Evolutionary conservation across 2,329 filamentous ascomycete species (phyloP).

Genomic region (Colletotrichum siamense): DNA sequence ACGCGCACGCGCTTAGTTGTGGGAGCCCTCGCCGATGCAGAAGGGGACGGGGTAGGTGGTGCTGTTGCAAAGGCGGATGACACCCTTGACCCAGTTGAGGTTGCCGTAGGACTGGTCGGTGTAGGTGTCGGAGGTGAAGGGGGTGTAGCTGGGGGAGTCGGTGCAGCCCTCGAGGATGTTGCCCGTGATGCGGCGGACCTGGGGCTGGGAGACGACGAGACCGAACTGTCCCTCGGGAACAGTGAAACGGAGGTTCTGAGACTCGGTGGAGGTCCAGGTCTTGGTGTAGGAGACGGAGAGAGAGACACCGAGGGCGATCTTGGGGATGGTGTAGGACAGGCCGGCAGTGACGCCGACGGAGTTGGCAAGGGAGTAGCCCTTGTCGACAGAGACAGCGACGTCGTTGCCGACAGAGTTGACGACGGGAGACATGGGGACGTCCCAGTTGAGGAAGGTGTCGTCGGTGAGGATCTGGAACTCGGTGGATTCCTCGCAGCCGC

Average conservation of each 20-base stretch:
- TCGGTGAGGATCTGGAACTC: slow-evolving; percentile 29
- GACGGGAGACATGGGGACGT: slow-evolving; percentile 40
- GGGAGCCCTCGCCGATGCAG: slow-evolving; percentile 38
- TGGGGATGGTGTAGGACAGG: slow-evolving; percentile 25
- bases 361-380: slow-evolving; percentile 40
- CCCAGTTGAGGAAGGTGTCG: slow-evolving; percentile 41
- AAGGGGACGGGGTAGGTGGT: slow-evolving; percentile 39
- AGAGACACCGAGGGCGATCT: slow-evolving; percentile 28
- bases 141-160: slow-evolving; percentile 28
- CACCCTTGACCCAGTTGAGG: slow-evolving; percentile 44
- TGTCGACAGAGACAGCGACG: slow-evolving; percentile 32
- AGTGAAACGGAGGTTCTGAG: slow-evolving; percentile 32
- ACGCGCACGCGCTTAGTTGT: background rate
- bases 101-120: slow-evolving; percentile 32
- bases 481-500: slow-evolving; percentile 24
- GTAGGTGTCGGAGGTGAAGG: slow-evolving; percentile 41
- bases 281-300: slow-evolving; percentile 26
- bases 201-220: slow-evolving; percentile 42
- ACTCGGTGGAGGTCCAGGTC: slow-evolving; percentile 37
- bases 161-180: slow-evolving; percentile 38
- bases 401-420: slow-evolving; percentile 31
- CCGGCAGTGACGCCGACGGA: slow-evolving; percentile 29
- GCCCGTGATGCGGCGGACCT: slow-evolving; percentile 36
- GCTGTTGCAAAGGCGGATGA: slow-evolving; percentile 40
- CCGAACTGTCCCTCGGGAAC: slow-evolving; percentile 42